These are phyloP conservation scores for Hippophae tibetana DNA, from an alignment of 306 rosid species.

Conservation along the genomic window DNA sequence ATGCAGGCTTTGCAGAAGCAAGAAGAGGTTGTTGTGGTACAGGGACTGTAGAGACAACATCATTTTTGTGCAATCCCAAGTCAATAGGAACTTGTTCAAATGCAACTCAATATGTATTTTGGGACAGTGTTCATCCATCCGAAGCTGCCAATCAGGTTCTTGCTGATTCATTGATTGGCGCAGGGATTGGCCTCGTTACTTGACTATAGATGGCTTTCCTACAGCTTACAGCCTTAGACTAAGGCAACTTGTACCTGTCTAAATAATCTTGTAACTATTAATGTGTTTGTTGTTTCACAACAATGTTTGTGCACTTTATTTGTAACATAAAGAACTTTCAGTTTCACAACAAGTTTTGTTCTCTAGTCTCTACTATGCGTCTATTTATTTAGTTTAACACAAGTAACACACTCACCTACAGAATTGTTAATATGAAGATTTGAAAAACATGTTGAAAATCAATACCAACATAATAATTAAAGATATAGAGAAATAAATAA, in stretches of 20 bases:
- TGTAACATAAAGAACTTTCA: background rate
- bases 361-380: too few relatives aligned
- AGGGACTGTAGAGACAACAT: slow-evolving; percentile 60
- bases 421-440: too few relatives aligned
- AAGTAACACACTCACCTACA: too few relatives aligned
- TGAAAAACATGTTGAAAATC: too few relatives aligned
- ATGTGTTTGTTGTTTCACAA: background rate
- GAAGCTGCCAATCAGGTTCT: slow-evolving; percentile 79
- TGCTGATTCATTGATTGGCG: slow-evolving; percentile 43
- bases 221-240: background rate
- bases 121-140: slow-evolving; percentile 94
- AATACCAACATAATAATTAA: too few relatives aligned
- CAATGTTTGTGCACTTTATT: background rate
- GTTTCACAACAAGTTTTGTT: background rate
- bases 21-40: slow-evolving; percentile 88
- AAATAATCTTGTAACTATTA: background rate
- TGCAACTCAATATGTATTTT: slow-evolving; percentile 83
- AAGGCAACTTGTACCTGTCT: background rate
- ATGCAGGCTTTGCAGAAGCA: slow-evolving; percentile 61
- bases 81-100: slow-evolving; percentile 71
- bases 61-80: slow-evolving; percentile 59
- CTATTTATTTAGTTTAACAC: too few relatives aligned
- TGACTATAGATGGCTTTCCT: background rate
- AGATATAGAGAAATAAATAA: too few relatives aligned
- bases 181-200: slow-evolving; percentile 51